Evolutionary conservation across 306 rosid species (phyloP), one percentile per base, ranked within the genome.

Genomic region (Hylodesmum podocarpum): DNA sequence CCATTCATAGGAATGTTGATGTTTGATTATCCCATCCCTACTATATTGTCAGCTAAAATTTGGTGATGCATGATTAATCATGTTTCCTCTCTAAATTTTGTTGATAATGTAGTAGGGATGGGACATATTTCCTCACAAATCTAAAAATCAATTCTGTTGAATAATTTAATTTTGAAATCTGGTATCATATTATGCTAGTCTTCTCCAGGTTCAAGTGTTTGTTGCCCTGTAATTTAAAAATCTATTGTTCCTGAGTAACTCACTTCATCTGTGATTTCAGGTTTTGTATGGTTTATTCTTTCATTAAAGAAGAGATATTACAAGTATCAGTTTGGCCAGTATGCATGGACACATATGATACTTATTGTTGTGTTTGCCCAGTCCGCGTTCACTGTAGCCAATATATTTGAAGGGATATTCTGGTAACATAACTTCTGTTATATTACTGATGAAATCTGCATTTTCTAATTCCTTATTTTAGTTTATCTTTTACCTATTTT

Each of bases 331-430:
- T 95, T 95, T 88, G 97, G 97, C 76, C 97, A 95, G 88, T 95
- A 88, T 89, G 98, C 99, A 70, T 96, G 98, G 98, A 96, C 98
- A 36, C 98, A 96, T 84, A 96, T 96, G 99, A 96, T 92, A 84
- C 91, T 96, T 53, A 91, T 92, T 67, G 89, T 91, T 25, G 98
- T 96, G 86, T 95, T 95, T 76, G 81, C 97, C 4, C 98, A 96
- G 76, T 96, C 99, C 29, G 86, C 99, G 50, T 96, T 96, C 85
- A 89, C 95, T 2, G 99, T 92, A 36, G 99, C 97, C 77, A 96
- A 88, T 84, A 96, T 92, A 55, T 96, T 91, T 78, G 90, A 88
- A 89, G 99, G 99, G 72, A 95, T 95, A 53, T 88, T 95, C 89
- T 95, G 99, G 99, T 95, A 89, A 75, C 36, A 59, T 50, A 34